These are phyloP conservation scores for Ophiostoma montium DNA, from an alignment of 2,329 filamentous ascomycete species.

Conservation along the genomic window DNA sequence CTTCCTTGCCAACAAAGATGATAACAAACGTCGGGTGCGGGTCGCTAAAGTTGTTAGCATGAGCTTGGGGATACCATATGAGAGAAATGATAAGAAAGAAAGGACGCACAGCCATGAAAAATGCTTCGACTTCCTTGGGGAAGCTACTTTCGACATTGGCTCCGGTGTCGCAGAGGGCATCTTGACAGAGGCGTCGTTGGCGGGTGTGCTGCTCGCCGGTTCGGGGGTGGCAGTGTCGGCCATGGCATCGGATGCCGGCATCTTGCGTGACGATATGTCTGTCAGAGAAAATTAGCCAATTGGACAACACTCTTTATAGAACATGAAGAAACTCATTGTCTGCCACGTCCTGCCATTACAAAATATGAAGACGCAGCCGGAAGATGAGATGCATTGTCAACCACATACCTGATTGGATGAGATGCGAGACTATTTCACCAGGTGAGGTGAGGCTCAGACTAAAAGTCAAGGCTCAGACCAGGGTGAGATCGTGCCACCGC, in stretches of 20 bases:
- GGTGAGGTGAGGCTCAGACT: too few species aligned
- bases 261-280: not conserved
- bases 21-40: slow-evolving; percentile 43
- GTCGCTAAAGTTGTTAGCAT: slow-evolving; percentile 23
- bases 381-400: too few species aligned
- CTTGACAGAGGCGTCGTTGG: not conserved
- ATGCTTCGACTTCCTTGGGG: not conserved
- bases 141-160: too few species aligned
- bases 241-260: not conserved
- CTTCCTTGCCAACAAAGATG: slow-evolving; percentile 36
- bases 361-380: too few species aligned
- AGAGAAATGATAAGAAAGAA: not conserved
- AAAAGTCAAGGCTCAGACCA: too few species aligned
- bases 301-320: not conserved
- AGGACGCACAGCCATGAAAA: slow-evolving; percentile 20
- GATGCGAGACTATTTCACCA: too few species aligned
- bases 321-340: not conserved
- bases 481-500: too few species aligned
- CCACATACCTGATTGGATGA: too few species aligned
- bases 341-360: not conserved
- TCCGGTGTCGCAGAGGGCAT: not conserved
- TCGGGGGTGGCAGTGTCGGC: not conserved
- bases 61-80: not conserved
- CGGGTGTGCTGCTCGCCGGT: not conserved
- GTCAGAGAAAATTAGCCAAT: not conserved